phyloP scores from a whole-genome alignment of 1,139 yeast species.

The Magnusiomyces tetraspermus region DNA sequence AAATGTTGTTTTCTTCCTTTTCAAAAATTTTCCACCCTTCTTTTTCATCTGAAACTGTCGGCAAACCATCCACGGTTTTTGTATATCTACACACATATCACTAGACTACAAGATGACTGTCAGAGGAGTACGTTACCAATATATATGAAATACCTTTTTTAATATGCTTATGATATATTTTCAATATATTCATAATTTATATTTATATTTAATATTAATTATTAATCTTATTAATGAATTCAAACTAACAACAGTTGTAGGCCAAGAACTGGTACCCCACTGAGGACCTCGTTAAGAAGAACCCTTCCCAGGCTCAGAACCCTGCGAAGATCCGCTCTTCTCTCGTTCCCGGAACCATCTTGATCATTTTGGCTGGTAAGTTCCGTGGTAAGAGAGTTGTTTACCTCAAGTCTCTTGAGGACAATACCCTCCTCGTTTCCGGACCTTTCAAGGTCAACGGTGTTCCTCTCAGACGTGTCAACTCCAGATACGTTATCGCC shows the following conservation, averaged over 20 bases:
- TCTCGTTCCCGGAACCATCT: conserved; percentile 96
- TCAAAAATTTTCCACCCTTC: conserved; percentile 3
- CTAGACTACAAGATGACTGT: conserved; percentile 26
- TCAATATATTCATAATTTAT: no score
- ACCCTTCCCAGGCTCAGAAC: conserved; percentile 61
- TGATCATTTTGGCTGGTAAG: conserved; percentile 98
- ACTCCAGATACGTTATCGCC: conserved; percentile 98
- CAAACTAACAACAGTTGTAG: conserved; percentile 31
- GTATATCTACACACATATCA: conserved; percentile 14
- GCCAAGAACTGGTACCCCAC: conserved; percentile 91
- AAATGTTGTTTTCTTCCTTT: neutral
- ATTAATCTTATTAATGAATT: no score
- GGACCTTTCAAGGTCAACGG: conserved; percentile 99
- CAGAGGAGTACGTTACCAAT: conserved; percentile 35
- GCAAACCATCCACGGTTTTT: conserved; percentile 15
- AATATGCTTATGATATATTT: no score
- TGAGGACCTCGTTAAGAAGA: conserved; percentile 72
- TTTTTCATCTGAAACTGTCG: conserved; percentile 8
- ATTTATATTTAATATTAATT: no score
- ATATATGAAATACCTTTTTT: no score
- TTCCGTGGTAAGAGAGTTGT: conserved; percentile 99
- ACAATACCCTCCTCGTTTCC: conserved; percentile 94
- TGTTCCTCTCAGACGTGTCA: conserved; percentile 99
- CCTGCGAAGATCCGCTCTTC: conserved; percentile 97
- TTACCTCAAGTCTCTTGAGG: conserved; percentile 95